Conservation (phyloP, 768 basidiomycete species). For the Xerocomus spinulosus region DNA sequence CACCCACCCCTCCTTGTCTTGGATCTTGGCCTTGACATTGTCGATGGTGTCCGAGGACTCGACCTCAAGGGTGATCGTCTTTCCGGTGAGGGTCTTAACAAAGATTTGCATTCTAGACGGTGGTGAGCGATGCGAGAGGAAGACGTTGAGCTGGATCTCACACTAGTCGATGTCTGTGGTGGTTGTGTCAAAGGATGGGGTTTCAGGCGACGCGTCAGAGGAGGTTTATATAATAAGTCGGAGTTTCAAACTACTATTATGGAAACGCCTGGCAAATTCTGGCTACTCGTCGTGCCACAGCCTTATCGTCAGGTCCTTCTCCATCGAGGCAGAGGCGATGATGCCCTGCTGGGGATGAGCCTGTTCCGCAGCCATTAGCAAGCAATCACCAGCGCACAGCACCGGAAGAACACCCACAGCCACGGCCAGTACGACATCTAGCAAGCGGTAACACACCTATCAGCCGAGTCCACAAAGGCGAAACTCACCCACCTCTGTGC, state of each 20-base stretch:
- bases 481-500: slow-evolving; percentile 59
- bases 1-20: slow-evolving; percentile 62
- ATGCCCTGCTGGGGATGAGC: slow-evolving; percentile 69
- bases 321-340: slow-evolving; percentile 87
- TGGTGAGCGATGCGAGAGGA: not conserved
- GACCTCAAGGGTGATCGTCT: slow-evolving; percentile 56
- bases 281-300: slow-evolving; percentile 60
- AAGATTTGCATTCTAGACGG: slow-evolving; percentile 52
- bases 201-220: not conserved
- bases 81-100: slow-evolving; percentile 84
- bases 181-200: slow-evolving; percentile 1
- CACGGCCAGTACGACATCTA: slow-evolving; percentile 67
- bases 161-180: not conserved
- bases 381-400: not conserved
- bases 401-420: slow-evolving; percentile 46
- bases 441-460: not conserved
- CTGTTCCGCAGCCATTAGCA: slow-evolving; percentile 37
- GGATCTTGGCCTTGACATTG: slow-evolving; percentile 41
- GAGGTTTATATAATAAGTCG: slow-evolving; percentile 15
- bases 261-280: slow-evolving; percentile 11
- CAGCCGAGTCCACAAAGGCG: not conserved
- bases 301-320: slow-evolving; percentile 80
- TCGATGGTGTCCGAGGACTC: slow-evolving; percentile 28
- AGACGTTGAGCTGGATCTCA: not conserved
- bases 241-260: slow-evolving; percentile 21